Base-by-base conservation (phyloP, 495 filamentous ascomycete species). In the Penicillium pancosmium region DNA sequence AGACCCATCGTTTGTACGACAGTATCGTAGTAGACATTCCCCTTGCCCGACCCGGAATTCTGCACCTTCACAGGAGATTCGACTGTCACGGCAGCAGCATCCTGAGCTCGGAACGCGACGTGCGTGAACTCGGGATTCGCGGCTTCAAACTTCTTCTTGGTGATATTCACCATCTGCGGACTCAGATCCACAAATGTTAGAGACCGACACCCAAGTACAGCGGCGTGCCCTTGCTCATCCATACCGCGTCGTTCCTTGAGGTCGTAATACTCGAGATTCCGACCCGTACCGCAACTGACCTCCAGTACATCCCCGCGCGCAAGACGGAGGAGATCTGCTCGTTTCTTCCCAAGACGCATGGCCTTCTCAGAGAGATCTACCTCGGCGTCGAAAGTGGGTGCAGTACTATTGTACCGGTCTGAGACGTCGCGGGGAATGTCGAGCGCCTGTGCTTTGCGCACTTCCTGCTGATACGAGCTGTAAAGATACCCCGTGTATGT, bases 1-100 rank as follows among this genome's bases (percentile, higher is more conserved):
- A 98, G 75, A 1, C 92, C 93, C 85, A 98, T 96, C 13, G 91
- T 95, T 72, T 97, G 92, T 48, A 98, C 69, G 35, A 97, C 78
- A 2, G 91, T 96, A 74, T 97, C 92, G 73, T 89, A 98, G 34
- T 73, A 72, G 6, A 35, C 43, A 19, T 10, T 15, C 43, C 48
- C 54, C 27, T 31, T 8, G 27, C 2, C 6, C 6, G 27, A 31
- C 1, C 27, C 27, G 8, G 27, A 31, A 18, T 10, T 40, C 38
- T 15, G 23, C 11, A 33, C 25, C 23, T 21, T 33, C 12, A 25
- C 8, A 8, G 63, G 61, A 9, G 64, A 52, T 19, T 38, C 41
- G 34, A 70, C 64, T 52, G 63, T 35, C 23, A 70, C 64, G 52
- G 61, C 38, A 44, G 62, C 65, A 3, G 74, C 75, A 63, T 79